phyloP scores from a whole-genome alignment of 2,329 filamentous ascomycete species.

The Cercospora sp. region DNA sequence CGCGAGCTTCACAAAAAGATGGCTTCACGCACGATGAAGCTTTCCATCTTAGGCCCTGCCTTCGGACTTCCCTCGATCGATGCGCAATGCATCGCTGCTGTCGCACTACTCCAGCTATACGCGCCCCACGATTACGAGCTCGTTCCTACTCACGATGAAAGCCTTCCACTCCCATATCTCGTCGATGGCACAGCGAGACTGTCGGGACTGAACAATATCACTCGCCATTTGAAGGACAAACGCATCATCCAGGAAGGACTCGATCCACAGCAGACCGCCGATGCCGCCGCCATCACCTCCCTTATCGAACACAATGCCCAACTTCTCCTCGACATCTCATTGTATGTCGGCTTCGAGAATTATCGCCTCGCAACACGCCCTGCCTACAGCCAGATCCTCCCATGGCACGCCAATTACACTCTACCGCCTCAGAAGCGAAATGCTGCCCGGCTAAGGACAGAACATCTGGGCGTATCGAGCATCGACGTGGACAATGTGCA shows the following conservation, averaged over 20 bases:
- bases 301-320: constrained; percentile 75
- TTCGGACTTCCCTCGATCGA: constrained; percentile 90
- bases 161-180: constrained; percentile 42
- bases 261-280: constrained; percentile 32
- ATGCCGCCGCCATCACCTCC: constrained; percentile 44
- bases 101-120: constrained; percentile 71
- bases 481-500: constrained; percentile 49
- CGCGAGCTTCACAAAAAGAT: neutral
- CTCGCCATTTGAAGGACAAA: constrained; percentile 53
- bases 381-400: constrained; percentile 75
- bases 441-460: constrained; percentile 67
- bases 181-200: constrained; percentile 58
- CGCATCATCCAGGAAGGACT: constrained; percentile 22
- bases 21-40: constrained; percentile 50
- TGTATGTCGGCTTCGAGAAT: constrained; percentile 89
- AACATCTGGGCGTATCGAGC: constrained; percentile 50
- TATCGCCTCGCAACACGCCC: constrained; percentile 76
- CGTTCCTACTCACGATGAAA: constrained; percentile 57
- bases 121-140: constrained; percentile 62
- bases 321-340: constrained; percentile 77
- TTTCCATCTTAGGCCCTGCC: constrained; percentile 88
- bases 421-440: constrained; percentile 72
- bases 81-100: constrained; percentile 80
- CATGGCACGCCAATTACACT: constrained; percentile 86
- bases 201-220: constrained; percentile 63